A percentile compares a stretch with the other conserved stretches of the same genome.
Evolutionary conservation across 169 alveolate species (phyloP).

Genomic region (Cryptosporidium parvum): DNA sequence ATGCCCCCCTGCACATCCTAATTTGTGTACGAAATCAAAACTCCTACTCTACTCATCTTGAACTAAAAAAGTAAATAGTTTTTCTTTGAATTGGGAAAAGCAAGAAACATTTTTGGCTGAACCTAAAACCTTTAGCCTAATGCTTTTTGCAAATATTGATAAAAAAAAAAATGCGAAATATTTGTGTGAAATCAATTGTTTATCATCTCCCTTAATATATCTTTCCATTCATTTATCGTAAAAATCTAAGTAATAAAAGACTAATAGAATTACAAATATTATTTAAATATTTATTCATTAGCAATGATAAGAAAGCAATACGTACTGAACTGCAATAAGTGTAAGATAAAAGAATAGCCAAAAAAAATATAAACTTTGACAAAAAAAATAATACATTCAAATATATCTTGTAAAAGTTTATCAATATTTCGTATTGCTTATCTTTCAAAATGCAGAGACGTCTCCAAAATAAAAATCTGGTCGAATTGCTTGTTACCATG

Average conservation of each 20-base stretch:
- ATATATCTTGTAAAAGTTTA: background rate
- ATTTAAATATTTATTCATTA: background rate
- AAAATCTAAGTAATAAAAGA: conserved; percentile 15
- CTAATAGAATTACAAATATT: background rate
- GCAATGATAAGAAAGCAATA: conserved; percentile 5
- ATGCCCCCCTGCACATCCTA: background rate
- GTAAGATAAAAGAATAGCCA: background rate
- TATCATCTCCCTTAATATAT: conserved; percentile 3
- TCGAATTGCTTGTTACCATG: background rate
- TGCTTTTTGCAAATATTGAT: background rate
- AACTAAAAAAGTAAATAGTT: too few relatives aligned
- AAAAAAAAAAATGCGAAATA: background rate
- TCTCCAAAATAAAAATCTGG: background rate
- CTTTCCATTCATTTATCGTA: background rate
- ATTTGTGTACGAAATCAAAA: too few relatives aligned
- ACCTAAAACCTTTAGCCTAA: background rate
- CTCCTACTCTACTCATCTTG: background rate
- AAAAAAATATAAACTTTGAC: background rate
- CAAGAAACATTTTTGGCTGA: background rate
- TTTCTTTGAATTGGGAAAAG: too few relatives aligned
- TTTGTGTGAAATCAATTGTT: conserved; percentile 1
- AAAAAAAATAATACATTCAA: background rate
- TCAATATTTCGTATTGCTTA: background rate
- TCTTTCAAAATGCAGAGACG: background rate
- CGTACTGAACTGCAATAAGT: conserved; percentile 1